These are phyloP conservation scores for Trichoderma atrobrunneum DNA, from an alignment of 2,329 filamentous ascomycete species.

Conservation along the genomic window DNA sequence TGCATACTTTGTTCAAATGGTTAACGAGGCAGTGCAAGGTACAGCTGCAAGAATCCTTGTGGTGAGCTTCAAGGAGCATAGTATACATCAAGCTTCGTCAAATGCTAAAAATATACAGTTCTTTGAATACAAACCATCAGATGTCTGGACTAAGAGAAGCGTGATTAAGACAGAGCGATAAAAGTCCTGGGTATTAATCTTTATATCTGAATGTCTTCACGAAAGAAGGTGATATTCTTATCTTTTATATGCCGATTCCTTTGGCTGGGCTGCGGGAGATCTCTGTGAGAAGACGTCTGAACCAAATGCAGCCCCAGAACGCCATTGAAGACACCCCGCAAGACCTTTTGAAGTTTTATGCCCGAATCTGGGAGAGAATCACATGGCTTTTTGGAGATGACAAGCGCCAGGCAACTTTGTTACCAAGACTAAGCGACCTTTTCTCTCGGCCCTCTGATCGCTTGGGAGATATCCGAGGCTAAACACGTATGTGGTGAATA, in stretches of 20 bases:
- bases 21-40: background rate
- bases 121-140: background rate
- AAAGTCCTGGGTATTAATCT: no score
- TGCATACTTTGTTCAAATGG: background rate
- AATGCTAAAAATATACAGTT: background rate
- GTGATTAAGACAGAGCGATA: no score
- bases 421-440: background rate
- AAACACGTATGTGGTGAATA: background rate
- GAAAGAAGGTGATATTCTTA: no score
- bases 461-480: background rate
- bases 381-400: no score
- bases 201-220: no score
- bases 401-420: background rate
- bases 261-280: background rate
- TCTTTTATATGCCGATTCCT: background rate
- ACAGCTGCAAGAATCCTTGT: background rate
- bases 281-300: background rate
- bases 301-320: background rate
- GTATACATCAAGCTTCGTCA: background rate
- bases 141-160: no score
- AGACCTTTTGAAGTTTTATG: background rate
- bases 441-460: background rate
- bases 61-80: background rate
- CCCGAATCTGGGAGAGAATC: background rate
- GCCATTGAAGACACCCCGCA: background rate